Conservation (phyloP, 2,329 filamentous ascomycete species). For the Amauroascus verrucosus region DNA sequence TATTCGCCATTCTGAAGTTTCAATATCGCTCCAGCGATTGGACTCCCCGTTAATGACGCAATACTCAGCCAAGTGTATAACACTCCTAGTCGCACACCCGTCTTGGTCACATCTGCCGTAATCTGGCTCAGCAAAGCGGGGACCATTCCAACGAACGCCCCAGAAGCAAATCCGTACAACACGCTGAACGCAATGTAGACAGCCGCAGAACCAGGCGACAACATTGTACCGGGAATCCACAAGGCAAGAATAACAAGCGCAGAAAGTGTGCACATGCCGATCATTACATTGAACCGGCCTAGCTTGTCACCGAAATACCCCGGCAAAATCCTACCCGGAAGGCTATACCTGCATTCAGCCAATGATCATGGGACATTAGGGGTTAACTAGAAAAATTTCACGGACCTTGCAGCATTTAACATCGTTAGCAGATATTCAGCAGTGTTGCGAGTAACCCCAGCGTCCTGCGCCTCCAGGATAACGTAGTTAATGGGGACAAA, state of each 20-base stretch:
- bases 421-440: slow-evolving; percentile 23
- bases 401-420: slow-evolving; percentile 21
- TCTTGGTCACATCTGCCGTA: slow-evolving; percentile 52
- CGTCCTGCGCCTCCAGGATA: slow-evolving; percentile 17
- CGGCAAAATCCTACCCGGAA: slow-evolving; percentile 48
- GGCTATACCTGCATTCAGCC: slow-evolving; percentile 19
- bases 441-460: slow-evolving; percentile 19
- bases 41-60: slow-evolving; percentile 56
- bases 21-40: slow-evolving; percentile 54
- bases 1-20: slow-evolving; percentile 38
- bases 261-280: slow-evolving; percentile 40
- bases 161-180: slow-evolving; percentile 61
- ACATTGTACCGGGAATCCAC: slow-evolving; percentile 45
- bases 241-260: slow-evolving; percentile 43
- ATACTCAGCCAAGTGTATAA: slow-evolving; percentile 53
- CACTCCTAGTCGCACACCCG: slow-evolving; percentile 58
- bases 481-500: slow-evolving; percentile 16
- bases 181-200: slow-evolving; percentile 48
- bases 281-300: slow-evolving; percentile 47
- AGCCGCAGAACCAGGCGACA: slow-evolving; percentile 41
- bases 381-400: background rate
- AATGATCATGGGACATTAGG: background rate
- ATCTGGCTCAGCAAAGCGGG: slow-evolving; percentile 61
- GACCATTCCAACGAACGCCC: slow-evolving; percentile 53
- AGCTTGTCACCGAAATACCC: slow-evolving; percentile 45